A percentile compares a stretch with the other conserved stretches of the same genome.
These are phyloP conservation scores for Biscogniauxia mediterranea DNA, from an alignment of 2,329 filamentous ascomycete genomes.

Conservation along the genomic window DNA sequence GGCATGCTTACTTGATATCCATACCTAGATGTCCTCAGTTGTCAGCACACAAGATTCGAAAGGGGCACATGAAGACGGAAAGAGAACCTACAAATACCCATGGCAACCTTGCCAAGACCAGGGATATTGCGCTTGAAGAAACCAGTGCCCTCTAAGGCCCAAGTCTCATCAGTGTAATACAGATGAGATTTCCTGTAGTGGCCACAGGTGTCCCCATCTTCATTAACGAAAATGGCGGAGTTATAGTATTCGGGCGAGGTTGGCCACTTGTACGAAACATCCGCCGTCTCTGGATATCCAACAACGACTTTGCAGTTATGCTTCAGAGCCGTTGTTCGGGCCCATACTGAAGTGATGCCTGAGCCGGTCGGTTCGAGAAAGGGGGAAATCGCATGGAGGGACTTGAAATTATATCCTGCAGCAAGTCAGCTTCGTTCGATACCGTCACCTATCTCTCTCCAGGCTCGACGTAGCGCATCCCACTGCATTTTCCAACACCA, in stretches of 20 bases:
- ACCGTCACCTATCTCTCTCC: too few species aligned
- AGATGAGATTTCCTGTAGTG: conserved; percentile 62
- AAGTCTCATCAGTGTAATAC: conserved; percentile 60
- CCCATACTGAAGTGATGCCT: conserved; percentile 71
- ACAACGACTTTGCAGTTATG: conserved; percentile 66
- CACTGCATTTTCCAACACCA: too few species aligned
- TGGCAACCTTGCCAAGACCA: conserved; percentile 49
- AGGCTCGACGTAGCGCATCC: background rate
- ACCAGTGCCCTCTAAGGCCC: conserved; percentile 56
- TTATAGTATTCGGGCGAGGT: conserved; percentile 43
- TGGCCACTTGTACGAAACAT: conserved; percentile 49
- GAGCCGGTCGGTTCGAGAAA: conserved; percentile 65
- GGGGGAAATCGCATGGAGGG: conserved; percentile 63
- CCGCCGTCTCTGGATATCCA: conserved; percentile 72
- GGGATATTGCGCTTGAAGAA: conserved; percentile 48
- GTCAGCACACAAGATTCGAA: conserved; percentile 11
- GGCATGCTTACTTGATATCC: conserved; percentile 55
- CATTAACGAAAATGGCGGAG: conserved; percentile 52
- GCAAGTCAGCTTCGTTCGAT: conserved; percentile 12
- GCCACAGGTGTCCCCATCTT: conserved; percentile 57
- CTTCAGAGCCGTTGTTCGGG: conserved; percentile 61
- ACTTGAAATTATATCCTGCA: conserved; percentile 75
- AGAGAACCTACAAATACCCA: conserved; percentile 56
- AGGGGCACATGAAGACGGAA: conserved; percentile 3
- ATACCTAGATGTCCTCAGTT: conserved; percentile 39